Percentiles rank a stretch among this genome's conserved stretches.
Conservation (phyloP, 1,284 basidiomycete genomes). For the Naganishia sp. region DNA sequence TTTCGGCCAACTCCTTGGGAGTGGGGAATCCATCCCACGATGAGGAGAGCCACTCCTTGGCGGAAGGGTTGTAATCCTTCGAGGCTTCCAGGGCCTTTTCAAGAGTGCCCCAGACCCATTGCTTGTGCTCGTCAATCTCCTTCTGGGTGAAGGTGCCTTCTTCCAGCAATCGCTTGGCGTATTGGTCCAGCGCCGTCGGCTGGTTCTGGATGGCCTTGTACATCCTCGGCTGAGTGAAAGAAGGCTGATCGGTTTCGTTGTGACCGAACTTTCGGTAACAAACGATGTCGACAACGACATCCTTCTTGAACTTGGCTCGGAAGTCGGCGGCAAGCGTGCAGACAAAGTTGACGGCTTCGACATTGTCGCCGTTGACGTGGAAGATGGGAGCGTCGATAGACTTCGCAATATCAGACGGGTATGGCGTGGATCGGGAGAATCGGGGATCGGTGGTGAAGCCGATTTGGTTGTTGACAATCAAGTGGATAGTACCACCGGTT, state of each 20-base stretch:
- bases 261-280: constrained; percentile 99
- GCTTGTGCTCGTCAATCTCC: constrained; percentile 97
- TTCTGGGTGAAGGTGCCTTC: constrained; percentile 93
- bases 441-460: constrained; percentile 99
- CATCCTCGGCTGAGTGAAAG: constrained; percentile 98
- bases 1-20: constrained; percentile 90
- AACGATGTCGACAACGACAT: constrained; percentile 97
- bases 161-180: constrained; percentile 85
- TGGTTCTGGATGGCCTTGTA: constrained; percentile 96
- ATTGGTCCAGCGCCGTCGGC: constrained; percentile 86
- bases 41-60: constrained; percentile 95
- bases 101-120: constrained; percentile 99
- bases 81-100: constrained; percentile 87
- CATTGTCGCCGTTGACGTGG: constrained; percentile 99
- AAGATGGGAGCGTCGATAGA: constrained; percentile 98
- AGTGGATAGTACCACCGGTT: constrained; percentile 95
- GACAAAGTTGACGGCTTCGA: constrained; percentile 96
- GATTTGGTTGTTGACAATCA: constrained; percentile 99
- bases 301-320: constrained; percentile 97
- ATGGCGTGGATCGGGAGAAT: constrained; percentile 95
- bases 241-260: constrained; percentile 99
- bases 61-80: constrained; percentile 91
- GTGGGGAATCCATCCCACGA: constrained; percentile 99
- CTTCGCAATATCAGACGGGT: constrained; percentile 99
- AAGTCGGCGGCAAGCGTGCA: constrained; percentile 98